A percentile compares a stretch with the other conserved stretches of the same genome.
Conservation (phyloP, 129 eudicot genomes). For the Scalesia atractyloides region DNA sequence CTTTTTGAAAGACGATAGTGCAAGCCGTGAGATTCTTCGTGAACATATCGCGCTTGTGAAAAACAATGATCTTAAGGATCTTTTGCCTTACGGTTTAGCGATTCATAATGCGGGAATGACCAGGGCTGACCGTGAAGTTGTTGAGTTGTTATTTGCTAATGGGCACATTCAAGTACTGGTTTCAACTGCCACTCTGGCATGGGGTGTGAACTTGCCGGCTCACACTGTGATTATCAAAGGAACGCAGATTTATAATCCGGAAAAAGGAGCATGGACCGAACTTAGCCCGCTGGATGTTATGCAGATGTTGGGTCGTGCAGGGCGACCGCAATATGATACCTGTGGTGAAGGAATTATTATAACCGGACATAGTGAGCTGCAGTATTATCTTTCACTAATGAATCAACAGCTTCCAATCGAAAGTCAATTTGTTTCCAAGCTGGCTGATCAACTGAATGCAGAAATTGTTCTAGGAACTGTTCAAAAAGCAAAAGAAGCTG, state of each 20-base stretch:
- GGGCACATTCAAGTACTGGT: constrained; percentile 90
- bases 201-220: constrained; percentile 97
- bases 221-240: constrained; percentile 95
- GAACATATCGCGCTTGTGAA: constrained; percentile 72
- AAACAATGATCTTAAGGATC: constrained; percentile 85
- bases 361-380: constrained; percentile 81
- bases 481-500: constrained; percentile 92
- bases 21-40: constrained; percentile 81
- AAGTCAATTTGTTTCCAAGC: constrained; percentile 83
- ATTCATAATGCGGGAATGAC: constrained; percentile 92
- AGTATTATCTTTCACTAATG: constrained; percentile 82
- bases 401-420: constrained; percentile 97
- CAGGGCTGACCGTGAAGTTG: constrained; percentile 82
- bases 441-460: constrained; percentile 97
- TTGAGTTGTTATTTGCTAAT: constrained; percentile 80
- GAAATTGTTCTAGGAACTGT: constrained; percentile 96
- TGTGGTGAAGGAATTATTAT: constrained; percentile 94
- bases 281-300: constrained; percentile 92
- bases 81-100: constrained; percentile 89
- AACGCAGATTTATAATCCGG: constrained; percentile 92
- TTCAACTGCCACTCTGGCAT: constrained; percentile 95
- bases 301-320: constrained; percentile 99
- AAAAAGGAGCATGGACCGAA: constrained; percentile 98
- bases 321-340: constrained; percentile 93
- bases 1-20: constrained; percentile 86